Conservation (phyloP, 495 filamentous ascomycete genomes). For the Xylaria cubensis region DNA sequence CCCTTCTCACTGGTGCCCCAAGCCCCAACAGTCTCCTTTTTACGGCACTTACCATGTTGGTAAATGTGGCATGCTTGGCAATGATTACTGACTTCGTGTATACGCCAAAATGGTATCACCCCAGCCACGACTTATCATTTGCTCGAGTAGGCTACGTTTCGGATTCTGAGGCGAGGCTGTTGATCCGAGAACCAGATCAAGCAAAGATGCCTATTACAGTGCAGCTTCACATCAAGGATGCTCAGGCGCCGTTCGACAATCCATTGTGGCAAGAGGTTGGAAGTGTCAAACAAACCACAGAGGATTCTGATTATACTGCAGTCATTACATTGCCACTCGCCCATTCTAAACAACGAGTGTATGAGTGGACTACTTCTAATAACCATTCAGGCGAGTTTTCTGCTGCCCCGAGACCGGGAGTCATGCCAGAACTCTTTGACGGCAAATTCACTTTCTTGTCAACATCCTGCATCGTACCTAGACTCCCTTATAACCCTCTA, state of each 20-base stretch:
- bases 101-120: constrained; percentile 69
- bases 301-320: constrained; percentile 82
- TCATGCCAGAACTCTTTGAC: constrained; percentile 60
- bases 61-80: constrained; percentile 71
- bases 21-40: constrained; percentile 64
- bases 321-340: constrained; percentile 64
- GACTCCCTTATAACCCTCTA: constrained; percentile 85
- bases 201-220: constrained; percentile 76
- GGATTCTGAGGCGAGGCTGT: constrained; percentile 75
- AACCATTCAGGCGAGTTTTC: constrained; percentile 79
- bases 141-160: constrained; percentile 86
- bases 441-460: constrained; percentile 85
- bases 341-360: constrained; percentile 63
- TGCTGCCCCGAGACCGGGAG: constrained; percentile 67
- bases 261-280: constrained; percentile 71
- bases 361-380: constrained; percentile 83
- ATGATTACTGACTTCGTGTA: constrained; percentile 78
- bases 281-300: constrained; percentile 65
- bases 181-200: constrained; percentile 82
- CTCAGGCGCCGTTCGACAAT: constrained; percentile 52
- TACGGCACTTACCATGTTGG: constrained; percentile 66
- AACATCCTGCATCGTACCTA: constrained; percentile 87
- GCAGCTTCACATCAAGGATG: constrained; percentile 59
- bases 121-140: constrained; percentile 78
- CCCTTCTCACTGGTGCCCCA: constrained; percentile 78